Conservation (phyloP, 1,284 basidiomycete species). For the Moniliella sp. region DNA sequence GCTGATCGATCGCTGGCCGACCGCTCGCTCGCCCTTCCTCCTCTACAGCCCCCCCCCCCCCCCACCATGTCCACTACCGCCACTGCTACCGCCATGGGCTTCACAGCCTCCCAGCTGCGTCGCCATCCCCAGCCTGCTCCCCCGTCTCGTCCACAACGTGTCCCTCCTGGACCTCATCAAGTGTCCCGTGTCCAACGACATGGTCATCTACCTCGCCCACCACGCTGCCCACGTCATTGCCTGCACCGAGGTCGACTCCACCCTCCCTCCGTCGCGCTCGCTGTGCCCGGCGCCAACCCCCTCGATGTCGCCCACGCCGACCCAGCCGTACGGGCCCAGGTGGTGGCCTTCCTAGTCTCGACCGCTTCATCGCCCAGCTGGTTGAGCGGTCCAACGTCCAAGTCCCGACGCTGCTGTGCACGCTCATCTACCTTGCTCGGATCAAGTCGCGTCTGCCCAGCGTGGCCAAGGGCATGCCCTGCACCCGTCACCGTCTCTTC, state of each 20-base stretch:
- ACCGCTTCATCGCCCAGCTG: conserved; percentile 67
- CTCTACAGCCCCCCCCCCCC: no score
- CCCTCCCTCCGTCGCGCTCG: no score
- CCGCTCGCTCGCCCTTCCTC: no score
- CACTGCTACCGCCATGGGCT: no score
- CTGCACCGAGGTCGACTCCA: no score
- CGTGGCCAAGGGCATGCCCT: conserved; percentile 67
- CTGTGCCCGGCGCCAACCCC: conserved; percentile 17
- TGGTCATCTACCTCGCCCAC: conserved; percentile 31
- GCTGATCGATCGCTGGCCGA: no score
- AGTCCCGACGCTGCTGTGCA: conserved; percentile 70
- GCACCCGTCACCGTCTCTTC: conserved; percentile 86
- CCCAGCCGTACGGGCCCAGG: conserved; percentile 34
- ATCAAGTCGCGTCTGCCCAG: conserved; percentile 58
- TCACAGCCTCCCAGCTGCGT: no score
- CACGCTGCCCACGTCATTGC: conserved; percentile 31
- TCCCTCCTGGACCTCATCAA: conserved; percentile 29
- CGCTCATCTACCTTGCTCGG: conserved; percentile 76
- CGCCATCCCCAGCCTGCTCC: conserved; percentile 28
- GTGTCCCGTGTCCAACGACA: conserved; percentile 27
- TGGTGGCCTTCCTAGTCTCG: conserved; percentile 46
- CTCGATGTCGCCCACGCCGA: conserved; percentile 17
- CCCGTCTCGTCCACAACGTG: conserved; percentile 27
- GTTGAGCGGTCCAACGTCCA: conserved; percentile 71
- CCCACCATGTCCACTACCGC: no score